Conservation (phyloP, 176 grass and related monocot genomes). For the Lolium multiflorum region DNA sequence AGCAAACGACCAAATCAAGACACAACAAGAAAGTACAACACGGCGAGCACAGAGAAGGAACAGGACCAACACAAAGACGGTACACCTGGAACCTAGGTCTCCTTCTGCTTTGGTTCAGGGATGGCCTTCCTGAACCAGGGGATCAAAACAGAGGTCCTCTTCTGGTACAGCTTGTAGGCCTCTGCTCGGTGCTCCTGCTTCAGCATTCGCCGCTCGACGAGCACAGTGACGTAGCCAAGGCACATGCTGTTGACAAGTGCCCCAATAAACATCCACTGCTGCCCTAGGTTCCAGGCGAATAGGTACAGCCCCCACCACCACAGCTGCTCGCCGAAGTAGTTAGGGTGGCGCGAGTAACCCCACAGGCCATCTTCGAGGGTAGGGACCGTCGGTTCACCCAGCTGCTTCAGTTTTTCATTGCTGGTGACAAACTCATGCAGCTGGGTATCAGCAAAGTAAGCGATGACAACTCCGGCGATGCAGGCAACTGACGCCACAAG, state of each 20-base stretch:
- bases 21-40: not conserved
- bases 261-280: constrained; percentile 76
- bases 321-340: constrained; percentile 91
- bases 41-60: not conserved
- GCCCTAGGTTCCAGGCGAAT: constrained; percentile 80
- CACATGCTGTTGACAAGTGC: constrained; percentile 75
- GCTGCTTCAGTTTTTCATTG: constrained; percentile 59
- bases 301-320: constrained; percentile 93
- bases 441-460: constrained; percentile 83
- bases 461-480: constrained; percentile 61
- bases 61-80: not conserved
- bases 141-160: constrained; percentile 77
- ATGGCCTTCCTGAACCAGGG: constrained; percentile 78
- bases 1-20: not conserved
- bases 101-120: constrained; percentile 50
- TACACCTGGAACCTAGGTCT: constrained; percentile 32
- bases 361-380: constrained; percentile 76
- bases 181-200: constrained; percentile 72
- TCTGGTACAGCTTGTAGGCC: constrained; percentile 75
- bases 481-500: constrained; percentile 50
- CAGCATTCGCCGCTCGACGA: constrained; percentile 80
- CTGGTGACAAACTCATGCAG: constrained; percentile 65
- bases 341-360: constrained; percentile 90
- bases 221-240: constrained; percentile 83
- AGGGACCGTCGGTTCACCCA: constrained; percentile 39